These are phyloP conservation scores for Fusarium sp. DNA, from an alignment of 2,329 filamentous ascomycete species.

Conservation along the genomic window DNA sequence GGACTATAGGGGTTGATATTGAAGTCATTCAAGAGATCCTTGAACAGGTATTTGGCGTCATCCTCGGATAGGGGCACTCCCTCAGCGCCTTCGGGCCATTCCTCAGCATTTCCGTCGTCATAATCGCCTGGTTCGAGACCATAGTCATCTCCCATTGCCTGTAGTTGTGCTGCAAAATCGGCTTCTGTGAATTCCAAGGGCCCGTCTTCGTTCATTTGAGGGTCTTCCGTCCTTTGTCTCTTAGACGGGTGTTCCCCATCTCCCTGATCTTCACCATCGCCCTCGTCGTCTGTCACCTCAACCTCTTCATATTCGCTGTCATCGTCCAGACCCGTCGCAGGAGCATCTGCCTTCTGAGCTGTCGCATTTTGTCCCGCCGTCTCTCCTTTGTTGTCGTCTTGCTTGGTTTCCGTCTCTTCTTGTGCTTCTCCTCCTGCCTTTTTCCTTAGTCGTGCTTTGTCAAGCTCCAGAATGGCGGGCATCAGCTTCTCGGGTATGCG, in stretches of 20 bases:
- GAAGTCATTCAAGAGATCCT: constrained; percentile 85
- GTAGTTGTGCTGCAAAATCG: constrained; percentile 92
- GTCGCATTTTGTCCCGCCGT: neutral
- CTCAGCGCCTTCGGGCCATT: constrained; percentile 77
- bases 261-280: constrained; percentile 72
- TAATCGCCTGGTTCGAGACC: constrained; percentile 82
- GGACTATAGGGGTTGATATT: constrained; percentile 86
- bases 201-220: constrained; percentile 58
- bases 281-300: constrained; percentile 57
- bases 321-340: constrained; percentile 44
- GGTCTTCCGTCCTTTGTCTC: constrained; percentile 73
- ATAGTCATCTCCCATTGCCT: constrained; percentile 88
- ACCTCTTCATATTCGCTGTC: constrained; percentile 71
- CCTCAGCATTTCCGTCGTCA: constrained; percentile 69
- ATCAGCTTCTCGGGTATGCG: constrained; percentile 90
- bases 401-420: constrained; percentile 16
- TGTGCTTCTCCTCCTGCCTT: constrained; percentile 58
- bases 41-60: constrained; percentile 83
- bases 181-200: constrained; percentile 89
- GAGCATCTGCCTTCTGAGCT: neutral
- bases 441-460: constrained; percentile 75
- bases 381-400: constrained; percentile 10
- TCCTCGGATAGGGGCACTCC: constrained; percentile 77
- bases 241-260: constrained; percentile 63
- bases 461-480: constrained; percentile 77